These are phyloP conservation scores for Botryotinia convoluta DNA, from an alignment of 2,329 filamentous ascomycete species.

Conservation along the genomic window DNA sequence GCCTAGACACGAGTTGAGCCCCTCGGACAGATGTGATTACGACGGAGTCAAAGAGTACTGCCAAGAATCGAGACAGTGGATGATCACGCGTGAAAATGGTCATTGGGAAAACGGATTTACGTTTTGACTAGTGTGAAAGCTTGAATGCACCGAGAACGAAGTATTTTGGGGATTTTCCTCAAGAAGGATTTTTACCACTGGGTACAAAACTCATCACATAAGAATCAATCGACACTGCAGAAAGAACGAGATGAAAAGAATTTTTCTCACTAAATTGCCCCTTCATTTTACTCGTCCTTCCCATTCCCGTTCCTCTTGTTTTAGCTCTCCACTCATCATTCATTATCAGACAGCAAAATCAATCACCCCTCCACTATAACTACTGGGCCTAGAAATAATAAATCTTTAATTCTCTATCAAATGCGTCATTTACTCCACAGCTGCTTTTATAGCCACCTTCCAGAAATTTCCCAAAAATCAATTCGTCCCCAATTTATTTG, in stretches of 20 bases:
- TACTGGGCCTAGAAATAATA: not conserved
- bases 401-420: conserved; percentile 6
- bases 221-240: not conserved
- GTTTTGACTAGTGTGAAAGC: not conserved
- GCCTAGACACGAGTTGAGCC: not conserved
- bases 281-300: not conserved
- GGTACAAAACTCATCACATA: not conserved
- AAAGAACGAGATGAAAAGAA: not conserved
- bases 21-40: not conserved
- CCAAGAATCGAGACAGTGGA: not conserved
- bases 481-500: not conserved
- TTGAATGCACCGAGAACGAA: not conserved
- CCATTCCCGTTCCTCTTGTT: not conserved
- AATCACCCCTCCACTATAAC: not conserved
- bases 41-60: not conserved
- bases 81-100: not conserved
- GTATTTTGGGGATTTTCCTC: not conserved
- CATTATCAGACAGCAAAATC: not conserved
- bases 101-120: not conserved
- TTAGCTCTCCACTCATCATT: not conserved
- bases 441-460: not conserved
- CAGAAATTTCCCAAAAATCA: not conserved
- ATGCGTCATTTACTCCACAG: not conserved
- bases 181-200: not conserved
- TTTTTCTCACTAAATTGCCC: not conserved